These are phyloP conservation scores for Thermothelomyces thermophilus DNA, from an alignment of 2,329 filamentous ascomycete genomes.

Conservation along the genomic window DNA sequence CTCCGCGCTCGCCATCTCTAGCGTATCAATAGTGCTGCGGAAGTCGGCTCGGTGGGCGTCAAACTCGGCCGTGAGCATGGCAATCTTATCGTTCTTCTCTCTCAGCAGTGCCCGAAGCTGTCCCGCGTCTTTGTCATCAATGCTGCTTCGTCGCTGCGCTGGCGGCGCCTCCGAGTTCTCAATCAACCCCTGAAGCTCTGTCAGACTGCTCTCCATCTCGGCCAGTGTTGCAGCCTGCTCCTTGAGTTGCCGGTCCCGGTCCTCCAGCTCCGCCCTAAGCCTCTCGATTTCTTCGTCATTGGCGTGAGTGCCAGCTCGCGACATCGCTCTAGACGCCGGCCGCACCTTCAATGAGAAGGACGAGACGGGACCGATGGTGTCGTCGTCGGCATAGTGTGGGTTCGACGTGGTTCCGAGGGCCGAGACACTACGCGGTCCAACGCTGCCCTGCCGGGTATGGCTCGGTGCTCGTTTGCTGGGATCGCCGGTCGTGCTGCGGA, in stretches of 20 bases:
- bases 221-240: constrained; percentile 76
- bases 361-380: constrained; percentile 47
- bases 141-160: constrained; percentile 35
- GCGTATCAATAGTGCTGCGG: constrained; percentile 89
- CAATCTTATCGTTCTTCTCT: constrained; percentile 96
- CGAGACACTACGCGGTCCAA: constrained; percentile 53
- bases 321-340: constrained; percentile 44
- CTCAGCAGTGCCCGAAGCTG: constrained; percentile 76
- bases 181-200: constrained; percentile 68
- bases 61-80: constrained; percentile 87
- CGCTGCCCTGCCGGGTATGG: constrained; percentile 44
- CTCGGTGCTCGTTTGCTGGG: constrained; percentile 48
- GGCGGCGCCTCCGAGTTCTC: constrained; percentile 45
- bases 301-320: constrained; percentile 27
- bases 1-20: constrained; percentile 92
- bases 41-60: constrained; percentile 94
- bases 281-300: constrained; percentile 68
- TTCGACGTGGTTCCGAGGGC: constrained; percentile 44
- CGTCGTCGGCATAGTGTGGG: constrained; percentile 49
- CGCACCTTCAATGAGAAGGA: constrained; percentile 49
- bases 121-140: constrained; percentile 64
- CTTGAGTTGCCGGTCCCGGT: constrained; percentile 79
- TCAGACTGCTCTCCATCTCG: constrained; percentile 84
- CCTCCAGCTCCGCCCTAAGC: constrained; percentile 67
- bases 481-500: constrained; percentile 55